These are phyloP conservation scores for Cladosporium sphaerospermum DNA, from an alignment of 2,329 filamentous ascomycete species.

Conservation along the genomic window DNA sequence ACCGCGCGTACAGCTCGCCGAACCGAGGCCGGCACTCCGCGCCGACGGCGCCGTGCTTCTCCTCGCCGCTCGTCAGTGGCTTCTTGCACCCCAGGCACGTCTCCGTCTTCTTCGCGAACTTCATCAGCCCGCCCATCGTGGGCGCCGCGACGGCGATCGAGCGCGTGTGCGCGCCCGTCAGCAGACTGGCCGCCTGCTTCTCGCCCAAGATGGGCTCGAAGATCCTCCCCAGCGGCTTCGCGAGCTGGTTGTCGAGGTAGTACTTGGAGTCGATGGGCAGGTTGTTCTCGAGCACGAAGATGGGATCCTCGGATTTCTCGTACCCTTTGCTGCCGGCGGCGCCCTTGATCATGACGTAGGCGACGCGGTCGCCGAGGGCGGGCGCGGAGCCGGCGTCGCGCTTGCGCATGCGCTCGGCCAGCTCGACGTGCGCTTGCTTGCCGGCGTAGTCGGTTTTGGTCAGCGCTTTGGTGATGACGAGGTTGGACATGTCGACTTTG, in stretches of 20 bases:
- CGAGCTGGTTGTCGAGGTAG: slow-evolving; percentile 96
- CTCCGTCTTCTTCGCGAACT: slow-evolving; percentile 94
- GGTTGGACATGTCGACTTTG: slow-evolving; percentile 97
- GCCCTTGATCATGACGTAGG: slow-evolving; percentile 96
- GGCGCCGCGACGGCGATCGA: slow-evolving; percentile 88
- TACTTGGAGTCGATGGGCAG: slow-evolving; percentile 97
- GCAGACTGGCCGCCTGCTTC: slow-evolving; percentile 76
- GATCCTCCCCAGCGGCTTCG: slow-evolving; percentile 88
- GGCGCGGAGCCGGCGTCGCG: slow-evolving; percentile 92
- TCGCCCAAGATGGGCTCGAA: slow-evolving; percentile 97
- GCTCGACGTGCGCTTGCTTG: slow-evolving; percentile 93
- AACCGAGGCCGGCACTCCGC: slow-evolving; percentile 76
- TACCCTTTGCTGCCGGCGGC: slow-evolving; percentile 87
- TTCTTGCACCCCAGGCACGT: slow-evolving; percentile 99
- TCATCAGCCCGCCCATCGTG: slow-evolving; percentile 90
- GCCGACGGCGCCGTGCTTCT: slow-evolving; percentile 81
- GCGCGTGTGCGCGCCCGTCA: slow-evolving; percentile 92
- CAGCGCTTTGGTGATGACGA: slow-evolving; percentile 96
- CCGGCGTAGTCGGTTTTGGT: slow-evolving; percentile 83
- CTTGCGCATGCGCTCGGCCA: slow-evolving; percentile 94
- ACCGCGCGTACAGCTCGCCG: slow-evolving; percentile 90
- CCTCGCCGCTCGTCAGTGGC: slow-evolving; percentile 71
- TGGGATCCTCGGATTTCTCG: slow-evolving; percentile 93
- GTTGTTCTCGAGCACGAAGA: slow-evolving; percentile 96
- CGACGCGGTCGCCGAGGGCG: slow-evolving; percentile 86